Percentiles rank a stretch among this genome's conserved stretches.
phyloP scores from a whole-genome alignment of 2,329 filamentous ascomycete genomes.

The Cladophialophora exuberans region DNA sequence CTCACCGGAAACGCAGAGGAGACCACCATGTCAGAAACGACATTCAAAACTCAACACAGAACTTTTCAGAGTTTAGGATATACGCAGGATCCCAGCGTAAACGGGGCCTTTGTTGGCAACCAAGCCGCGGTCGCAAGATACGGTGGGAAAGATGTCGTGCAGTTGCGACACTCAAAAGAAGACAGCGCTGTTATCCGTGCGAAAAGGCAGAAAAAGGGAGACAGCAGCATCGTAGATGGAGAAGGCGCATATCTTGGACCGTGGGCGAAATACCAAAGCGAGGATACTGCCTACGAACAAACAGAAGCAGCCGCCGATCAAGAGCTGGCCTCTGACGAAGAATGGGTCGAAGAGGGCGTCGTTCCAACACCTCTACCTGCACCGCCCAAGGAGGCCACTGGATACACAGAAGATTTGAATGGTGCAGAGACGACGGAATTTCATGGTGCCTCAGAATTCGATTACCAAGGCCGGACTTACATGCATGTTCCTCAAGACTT shows the following conservation, averaged over 20 bases:
- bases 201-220: slow-evolving; percentile 83
- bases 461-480: slow-evolving; percentile 94
- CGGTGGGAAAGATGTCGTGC: slow-evolving; percentile 57
- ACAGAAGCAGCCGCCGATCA: slow-evolving; percentile 69
- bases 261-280: slow-evolving; percentile 82
- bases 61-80: slow-evolving; percentile 71
- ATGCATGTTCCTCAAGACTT: slow-evolving; percentile 96
- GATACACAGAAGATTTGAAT: slow-evolving; percentile 59
- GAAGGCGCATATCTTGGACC: slow-evolving; percentile 88
- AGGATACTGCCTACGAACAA: slow-evolving; percentile 72
- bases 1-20: slow-evolving; percentile 87
- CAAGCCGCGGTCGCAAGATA: slow-evolving; percentile 48
- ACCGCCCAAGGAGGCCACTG: slow-evolving; percentile 55
- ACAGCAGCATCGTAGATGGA: slow-evolving; percentile 81
- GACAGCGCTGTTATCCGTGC: slow-evolving; percentile 68
- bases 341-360: slow-evolving; percentile 76
- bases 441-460: slow-evolving; percentile 78
- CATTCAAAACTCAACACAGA: slow-evolving; percentile 84
- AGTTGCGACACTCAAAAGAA: slow-evolving; percentile 67
- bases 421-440: slow-evolving; percentile 82
- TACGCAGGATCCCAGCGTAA: slow-evolving; percentile 51
- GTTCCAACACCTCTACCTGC: slow-evolving; percentile 54
- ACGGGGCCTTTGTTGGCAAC: slow-evolving; percentile 53
- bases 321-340: slow-evolving; percentile 75
- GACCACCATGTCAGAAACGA: slow-evolving; percentile 84